Evolutionary conservation across 2,329 filamentous ascomycete genomes (phyloP).

Genomic region (Monilinia fructigena): DNA sequence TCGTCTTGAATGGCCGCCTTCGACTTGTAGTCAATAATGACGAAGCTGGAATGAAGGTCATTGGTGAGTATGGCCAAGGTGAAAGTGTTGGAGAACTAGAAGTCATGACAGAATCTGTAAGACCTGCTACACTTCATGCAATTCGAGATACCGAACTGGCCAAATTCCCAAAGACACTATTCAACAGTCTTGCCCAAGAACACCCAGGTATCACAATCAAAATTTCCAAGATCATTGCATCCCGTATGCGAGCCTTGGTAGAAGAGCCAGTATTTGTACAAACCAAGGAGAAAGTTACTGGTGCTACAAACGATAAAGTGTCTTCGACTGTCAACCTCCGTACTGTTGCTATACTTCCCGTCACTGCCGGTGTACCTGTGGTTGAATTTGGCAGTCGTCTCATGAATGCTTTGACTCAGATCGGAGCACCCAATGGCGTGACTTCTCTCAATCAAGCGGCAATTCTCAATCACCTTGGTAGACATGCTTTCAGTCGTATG

Average conservation of each 20-base stretch:
- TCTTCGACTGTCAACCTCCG: slow-evolving; percentile 89
- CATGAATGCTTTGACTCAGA: slow-evolving; percentile 83
- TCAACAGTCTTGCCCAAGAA: slow-evolving; percentile 96
- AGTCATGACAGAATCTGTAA: slow-evolving; percentile 88
- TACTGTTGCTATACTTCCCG: slow-evolving; percentile 87
- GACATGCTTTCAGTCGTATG: slow-evolving; percentile 96
- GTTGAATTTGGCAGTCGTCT: slow-evolving; percentile 91
- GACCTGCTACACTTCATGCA: slow-evolving; percentile 89
- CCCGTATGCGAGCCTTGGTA: slow-evolving; percentile 84
- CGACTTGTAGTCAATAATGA: slow-evolving; percentile 79
- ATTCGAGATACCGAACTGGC: slow-evolving; percentile 96
- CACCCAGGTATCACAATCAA: slow-evolving; percentile 98
- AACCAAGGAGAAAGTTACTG: slow-evolving; percentile 60
- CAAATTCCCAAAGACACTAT: slow-evolving; percentile 91
- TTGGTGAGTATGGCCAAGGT: slow-evolving; percentile 92
- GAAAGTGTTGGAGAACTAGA: slow-evolving; percentile 97
- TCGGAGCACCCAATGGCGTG: slow-evolving; percentile 84
- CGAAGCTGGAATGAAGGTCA: slow-evolving; percentile 78
- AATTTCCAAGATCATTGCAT: slow-evolving; percentile 97
- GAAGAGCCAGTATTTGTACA: slow-evolving; percentile 73
- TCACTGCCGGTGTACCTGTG: slow-evolving; percentile 87
- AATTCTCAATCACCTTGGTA: slow-evolving; percentile 90
- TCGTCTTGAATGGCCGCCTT: slow-evolving; percentile 90
- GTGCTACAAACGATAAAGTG: slow-evolving; percentile 61
- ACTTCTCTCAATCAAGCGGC: slow-evolving; percentile 90